Base-by-base conservation (phyloP, 768 basidiomycete species). In the Lactarius evosmus region DNA sequence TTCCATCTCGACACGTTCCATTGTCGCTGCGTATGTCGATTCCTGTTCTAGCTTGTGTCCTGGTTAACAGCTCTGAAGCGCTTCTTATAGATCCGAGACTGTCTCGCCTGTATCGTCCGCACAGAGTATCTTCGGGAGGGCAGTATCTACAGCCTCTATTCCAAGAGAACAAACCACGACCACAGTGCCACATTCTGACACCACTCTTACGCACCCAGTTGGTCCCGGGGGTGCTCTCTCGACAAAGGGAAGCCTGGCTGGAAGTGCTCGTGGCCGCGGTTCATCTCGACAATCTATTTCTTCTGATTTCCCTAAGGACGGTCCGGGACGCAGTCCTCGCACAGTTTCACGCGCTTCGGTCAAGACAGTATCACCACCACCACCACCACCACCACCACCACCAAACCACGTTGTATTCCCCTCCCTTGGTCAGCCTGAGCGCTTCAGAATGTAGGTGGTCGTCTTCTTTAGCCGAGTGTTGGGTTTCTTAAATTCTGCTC, bases 121-220 rank as follows among this genome's bases (percentile, higher is more conserved):
- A 30, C 46, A 17, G 60, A 65, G 64, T 65, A 65, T 65, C 25
- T 65, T 65, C 49, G 64, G 32, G 29, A 51, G 34, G 32, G 59
- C 38, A 5, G 40, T 46, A 36, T 52, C 59, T 32, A 51, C 50
- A 27, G 33, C 30, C 8, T 56, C 64, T 19, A 30, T 40, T 25
- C 19, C 58, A 7, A 16, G 17, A 9, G 27, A 34, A 38, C 29
- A 25, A 41, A 58, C 22, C 22, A 7, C 44, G 40, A 19, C 40
- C 7, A 27, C 52, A 19, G 7, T 8, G 22, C 17, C 44, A 5
- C 19, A 30, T 5, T 60, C 36, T 27, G 46, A 38, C 36, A 29
- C 25, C 14, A 30, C 32, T 11, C 40, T 36, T 27, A 19, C 44
- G 12, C 41, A 32, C 19, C 16, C 34, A 29, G n/a, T 30, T 59